Percentiles rank a stretch among this genome's conserved stretches.
Evolutionary conservation across 441 rosid species (phyloP).

Genomic region (Erodium texanum): DNA sequence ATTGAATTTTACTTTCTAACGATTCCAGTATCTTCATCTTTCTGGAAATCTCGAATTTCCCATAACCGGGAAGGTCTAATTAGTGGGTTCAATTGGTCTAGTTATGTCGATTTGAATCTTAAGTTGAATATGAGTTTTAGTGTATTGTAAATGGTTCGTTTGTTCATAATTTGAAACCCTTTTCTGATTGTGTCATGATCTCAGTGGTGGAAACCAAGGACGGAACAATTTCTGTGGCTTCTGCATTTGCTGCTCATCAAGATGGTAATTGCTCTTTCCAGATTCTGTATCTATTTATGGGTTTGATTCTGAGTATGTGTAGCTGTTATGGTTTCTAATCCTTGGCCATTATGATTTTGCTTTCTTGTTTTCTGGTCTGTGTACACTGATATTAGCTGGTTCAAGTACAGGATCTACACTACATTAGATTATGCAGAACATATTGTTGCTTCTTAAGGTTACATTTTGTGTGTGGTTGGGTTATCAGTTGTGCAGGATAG

Average conservation of each 20-base stretch:
- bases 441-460: not conserved
- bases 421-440: not conserved
- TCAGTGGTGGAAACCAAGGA: slow-evolving; percentile 64
- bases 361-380: not conserved
- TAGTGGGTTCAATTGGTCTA: not conserved
- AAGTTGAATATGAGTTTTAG: not conserved
- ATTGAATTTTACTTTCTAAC: not conserved
- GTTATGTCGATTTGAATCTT: not conserved
- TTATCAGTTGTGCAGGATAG: slow-evolving; percentile 44
- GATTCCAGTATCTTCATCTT: not conserved
- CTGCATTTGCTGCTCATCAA: slow-evolving; percentile 80
- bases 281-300: not conserved
- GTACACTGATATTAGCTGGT: not conserved
- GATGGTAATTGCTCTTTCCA: slow-evolving; percentile 40
- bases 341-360: not conserved
- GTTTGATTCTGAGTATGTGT: not conserved
- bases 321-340: not conserved
- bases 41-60: not conserved
- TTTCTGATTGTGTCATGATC: not conserved
- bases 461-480: not conserved
- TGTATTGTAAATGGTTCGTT: not conserved
- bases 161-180: not conserved
- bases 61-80: not conserved
- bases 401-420: not conserved
- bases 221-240: slow-evolving; percentile 67